A percentile compares a stretch with the other conserved stretches of the same genome.
Conservation (phyloP, 495 filamentous ascomycete genomes). For the Aspergillus affinis region DNA sequence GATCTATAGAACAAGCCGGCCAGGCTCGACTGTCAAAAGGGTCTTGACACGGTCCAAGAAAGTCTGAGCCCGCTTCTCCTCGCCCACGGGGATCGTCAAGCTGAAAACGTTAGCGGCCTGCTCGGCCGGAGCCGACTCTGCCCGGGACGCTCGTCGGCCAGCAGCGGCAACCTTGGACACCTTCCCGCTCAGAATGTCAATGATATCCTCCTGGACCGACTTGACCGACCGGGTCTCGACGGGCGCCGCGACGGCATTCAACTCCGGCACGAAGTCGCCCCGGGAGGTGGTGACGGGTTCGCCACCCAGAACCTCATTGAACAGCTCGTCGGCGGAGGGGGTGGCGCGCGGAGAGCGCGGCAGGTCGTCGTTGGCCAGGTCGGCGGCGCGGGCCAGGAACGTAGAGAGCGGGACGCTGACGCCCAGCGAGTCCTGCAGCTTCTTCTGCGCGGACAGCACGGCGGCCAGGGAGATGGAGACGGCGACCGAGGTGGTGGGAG, state of each 20-base stretch:
- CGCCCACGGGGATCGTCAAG: conserved; percentile 68
- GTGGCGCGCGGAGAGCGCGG: conserved; percentile 61
- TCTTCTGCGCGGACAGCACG: conserved; percentile 76
- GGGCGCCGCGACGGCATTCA: conserved; percentile 56
- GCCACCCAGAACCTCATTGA: conserved; percentile 81
- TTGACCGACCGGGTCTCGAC: conserved; percentile 25
- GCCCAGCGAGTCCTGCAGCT: conserved; percentile 70
- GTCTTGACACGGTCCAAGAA: conserved; percentile 84
- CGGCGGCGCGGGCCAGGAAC: conserved; percentile 79
- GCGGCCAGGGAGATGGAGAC: conserved; percentile 74
- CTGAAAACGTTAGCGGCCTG: conserved; percentile 75
- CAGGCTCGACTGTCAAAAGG: conserved; percentile 80
- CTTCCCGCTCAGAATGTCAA: conserved; percentile 70
- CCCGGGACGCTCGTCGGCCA: background rate
- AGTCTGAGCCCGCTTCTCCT: conserved; percentile 74
- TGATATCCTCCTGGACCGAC: conserved; percentile 56
- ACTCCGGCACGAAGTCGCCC: conserved; percentile 70
- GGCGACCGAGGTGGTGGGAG: conserved; percentile 44
- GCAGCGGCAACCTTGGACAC: conserved; percentile 28
- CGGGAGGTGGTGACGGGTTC: conserved; percentile 53
- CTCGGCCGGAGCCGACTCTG: conserved; percentile 21
- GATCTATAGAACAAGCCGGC: conserved; percentile 62
- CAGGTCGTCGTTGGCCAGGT: conserved; percentile 81
- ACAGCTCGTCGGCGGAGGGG: conserved; percentile 77
- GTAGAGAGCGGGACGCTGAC: conserved; percentile 80